Evolutionary conservation across 2,329 filamentous ascomycete species (phyloP).

Genomic region (Cytospora paraplurivora): DNA sequence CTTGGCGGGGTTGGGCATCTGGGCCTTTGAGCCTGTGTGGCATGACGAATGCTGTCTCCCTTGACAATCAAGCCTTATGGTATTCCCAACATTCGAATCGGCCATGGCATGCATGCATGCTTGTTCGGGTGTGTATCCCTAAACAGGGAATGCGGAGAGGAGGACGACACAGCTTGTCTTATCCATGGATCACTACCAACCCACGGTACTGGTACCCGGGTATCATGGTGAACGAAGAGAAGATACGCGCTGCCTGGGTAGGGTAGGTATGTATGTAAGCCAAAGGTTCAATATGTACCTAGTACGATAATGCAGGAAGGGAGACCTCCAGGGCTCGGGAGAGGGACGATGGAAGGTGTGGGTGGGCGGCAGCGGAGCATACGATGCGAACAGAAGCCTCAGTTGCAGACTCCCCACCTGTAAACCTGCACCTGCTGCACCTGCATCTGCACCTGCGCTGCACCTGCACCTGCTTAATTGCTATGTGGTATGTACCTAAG

Average conservation of each 20-base stretch:
- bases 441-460: neutral
- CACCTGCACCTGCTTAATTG: slow-evolving; percentile 1
- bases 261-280: neutral
- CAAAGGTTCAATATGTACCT: neutral
- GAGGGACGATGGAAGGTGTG: neutral
- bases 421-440: neutral
- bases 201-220: too few species aligned
- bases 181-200: too few species aligned
- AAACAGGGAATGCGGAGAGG: too few species aligned
- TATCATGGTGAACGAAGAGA: too few species aligned
- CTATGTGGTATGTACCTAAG: neutral
- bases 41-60: too few species aligned
- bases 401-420: neutral
- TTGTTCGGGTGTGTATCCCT: too few species aligned
- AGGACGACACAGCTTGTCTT: too few species aligned
- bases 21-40: too few species aligned
- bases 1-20: neutral
- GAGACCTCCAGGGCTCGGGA: neutral
- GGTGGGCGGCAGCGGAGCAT: neutral
- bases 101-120: too few species aligned
- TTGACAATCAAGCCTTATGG: too few species aligned
- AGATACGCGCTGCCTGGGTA: too few species aligned
- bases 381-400: neutral
- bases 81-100: too few species aligned
- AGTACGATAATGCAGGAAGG: neutral